Evolutionary conservation across 805 yeast species (phyloP).

Genomic region (Candida coleopterorum): DNA sequence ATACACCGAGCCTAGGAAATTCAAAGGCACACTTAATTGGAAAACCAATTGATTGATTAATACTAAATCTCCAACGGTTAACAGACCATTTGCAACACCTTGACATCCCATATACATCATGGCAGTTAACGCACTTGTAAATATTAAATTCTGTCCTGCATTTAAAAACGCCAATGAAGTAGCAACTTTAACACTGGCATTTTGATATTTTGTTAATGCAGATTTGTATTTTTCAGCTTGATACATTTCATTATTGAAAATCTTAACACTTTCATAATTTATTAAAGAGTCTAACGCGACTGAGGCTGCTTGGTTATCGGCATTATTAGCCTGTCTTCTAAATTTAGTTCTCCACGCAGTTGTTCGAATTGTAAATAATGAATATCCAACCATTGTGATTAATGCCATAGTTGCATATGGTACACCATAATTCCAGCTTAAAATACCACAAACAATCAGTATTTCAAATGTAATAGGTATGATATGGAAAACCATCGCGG

Average conservation of each 20-base stretch:
- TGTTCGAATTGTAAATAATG: constrained; percentile 81
- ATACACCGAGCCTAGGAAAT: constrained; percentile 92
- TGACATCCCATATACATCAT: constrained; percentile 98
- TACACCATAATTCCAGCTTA: constrained; percentile 88
- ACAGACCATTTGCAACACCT: constrained; percentile 77
- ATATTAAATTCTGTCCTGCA: constrained; percentile 74
- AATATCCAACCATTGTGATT: constrained; percentile 82
- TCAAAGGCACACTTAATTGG: constrained; percentile 91
- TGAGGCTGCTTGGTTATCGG: constrained; percentile 93
- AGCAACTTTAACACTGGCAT: constrained; percentile 73
- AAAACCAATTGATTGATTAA: constrained; percentile 92
- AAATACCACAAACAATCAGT: constrained; percentile 84
- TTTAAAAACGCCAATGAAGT: constrained; percentile 76
- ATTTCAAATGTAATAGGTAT: constrained; percentile 91
- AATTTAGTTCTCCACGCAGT: constrained; percentile 96
- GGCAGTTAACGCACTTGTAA: constrained; percentile 84
- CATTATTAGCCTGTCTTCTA: constrained; percentile 79
- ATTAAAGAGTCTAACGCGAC: constrained; percentile 91
- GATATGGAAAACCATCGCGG: constrained; percentile 97
- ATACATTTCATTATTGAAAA: constrained; percentile 83
- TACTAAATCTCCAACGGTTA: constrained; percentile 93
- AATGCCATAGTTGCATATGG: constrained; percentile 87
- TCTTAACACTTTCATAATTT: constrained; percentile 91
- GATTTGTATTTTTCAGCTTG: constrained; percentile 77
- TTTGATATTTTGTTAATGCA: constrained; percentile 70